These are phyloP conservation scores for Cadophora sp. DNA, from an alignment of 2,329 filamentous ascomycete species.

Conservation along the genomic window DNA sequence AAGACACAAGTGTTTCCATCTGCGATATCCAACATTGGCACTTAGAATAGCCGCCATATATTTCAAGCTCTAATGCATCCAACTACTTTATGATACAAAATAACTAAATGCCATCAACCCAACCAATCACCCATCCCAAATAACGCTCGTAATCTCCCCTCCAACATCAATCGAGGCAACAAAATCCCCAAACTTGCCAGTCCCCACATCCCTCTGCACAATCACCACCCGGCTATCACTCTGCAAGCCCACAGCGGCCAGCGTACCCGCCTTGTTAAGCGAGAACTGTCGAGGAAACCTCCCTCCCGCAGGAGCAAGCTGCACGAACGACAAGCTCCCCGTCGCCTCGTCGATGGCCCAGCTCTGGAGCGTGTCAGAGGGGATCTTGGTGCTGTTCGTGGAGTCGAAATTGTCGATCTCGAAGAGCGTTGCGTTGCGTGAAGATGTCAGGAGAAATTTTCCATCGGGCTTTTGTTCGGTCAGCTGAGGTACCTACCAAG, in stretches of 20 bases:
- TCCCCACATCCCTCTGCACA: constrained; percentile 49
- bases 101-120: background rate
- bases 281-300: constrained; percentile 54
- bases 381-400: constrained; percentile 52
- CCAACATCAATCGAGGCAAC: constrained; percentile 37
- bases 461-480: constrained; percentile 54
- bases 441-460: constrained; percentile 70
- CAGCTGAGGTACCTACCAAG: constrained; percentile 13
- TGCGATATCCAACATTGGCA: background rate
- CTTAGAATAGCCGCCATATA: background rate
- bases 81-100: background rate
- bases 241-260: constrained; percentile 55
- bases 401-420: constrained; percentile 54
- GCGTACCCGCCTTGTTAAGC: constrained; percentile 52
- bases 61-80: background rate
- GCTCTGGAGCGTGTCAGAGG: constrained; percentile 69
- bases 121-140: constrained; percentile 41
- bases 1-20: background rate
- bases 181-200: constrained; percentile 49
- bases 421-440: constrained; percentile 67
- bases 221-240: constrained; percentile 50
- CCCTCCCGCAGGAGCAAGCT: constrained; percentile 54
- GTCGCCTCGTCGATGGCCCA: constrained; percentile 61
- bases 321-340: constrained; percentile 50
- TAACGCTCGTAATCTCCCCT: constrained; percentile 41